Percentiles rank a stretch among this genome's conserved stretches.
Evolutionary conservation across 1,284 basidiomycete species (phyloP).

Genomic region (Apiotrichum veenhuisii): DNA sequence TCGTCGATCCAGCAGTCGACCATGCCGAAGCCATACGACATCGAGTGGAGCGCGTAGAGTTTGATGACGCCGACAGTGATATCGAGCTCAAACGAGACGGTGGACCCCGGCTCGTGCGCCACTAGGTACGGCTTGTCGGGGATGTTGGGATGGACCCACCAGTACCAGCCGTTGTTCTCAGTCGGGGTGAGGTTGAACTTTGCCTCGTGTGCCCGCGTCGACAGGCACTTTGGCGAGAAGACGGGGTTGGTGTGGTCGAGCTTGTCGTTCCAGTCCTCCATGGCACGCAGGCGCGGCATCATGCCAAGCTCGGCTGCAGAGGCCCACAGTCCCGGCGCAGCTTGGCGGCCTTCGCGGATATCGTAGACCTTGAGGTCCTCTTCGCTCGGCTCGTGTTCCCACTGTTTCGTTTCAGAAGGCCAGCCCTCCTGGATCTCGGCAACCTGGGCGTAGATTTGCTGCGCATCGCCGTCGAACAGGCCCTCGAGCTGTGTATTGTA

Average conservation of each 20-base stretch:
- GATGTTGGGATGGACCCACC: conserved; percentile 43
- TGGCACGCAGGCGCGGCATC: conserved; percentile 38
- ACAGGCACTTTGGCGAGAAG: conserved; percentile 39
- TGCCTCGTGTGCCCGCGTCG: conserved; percentile 30
- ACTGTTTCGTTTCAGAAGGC: conserved; percentile 28
- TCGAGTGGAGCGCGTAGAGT: conserved; percentile 42
- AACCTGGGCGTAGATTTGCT: neutral
- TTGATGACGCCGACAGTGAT: conserved; percentile 43
- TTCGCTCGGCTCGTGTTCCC: conserved; percentile 14
- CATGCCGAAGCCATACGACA: conserved; percentile 42
- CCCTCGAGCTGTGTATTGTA: conserved; percentile 5
- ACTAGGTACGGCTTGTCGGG: conserved; percentile 47
- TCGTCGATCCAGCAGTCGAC: conserved; percentile 46
- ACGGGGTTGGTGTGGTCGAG: conserved; percentile 23
- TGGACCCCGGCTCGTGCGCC: conserved; percentile 33
- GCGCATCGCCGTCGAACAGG: neutral
- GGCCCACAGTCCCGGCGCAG: conserved; percentile 34
- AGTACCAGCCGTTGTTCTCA: conserved; percentile 36
- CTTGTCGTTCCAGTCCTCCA: conserved; percentile 41
- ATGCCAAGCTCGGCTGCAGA: conserved; percentile 35
- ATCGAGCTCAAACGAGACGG: conserved; percentile 38
- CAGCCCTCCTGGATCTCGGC: conserved; percentile 16
- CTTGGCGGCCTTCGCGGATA: neutral
- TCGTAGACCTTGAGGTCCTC: conserved; percentile 2
- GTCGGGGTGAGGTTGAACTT: conserved; percentile 40